phyloP scores from a whole-genome alignment of 495 filamentous ascomycete genomes.

The Aspergillus ostianus region DNA sequence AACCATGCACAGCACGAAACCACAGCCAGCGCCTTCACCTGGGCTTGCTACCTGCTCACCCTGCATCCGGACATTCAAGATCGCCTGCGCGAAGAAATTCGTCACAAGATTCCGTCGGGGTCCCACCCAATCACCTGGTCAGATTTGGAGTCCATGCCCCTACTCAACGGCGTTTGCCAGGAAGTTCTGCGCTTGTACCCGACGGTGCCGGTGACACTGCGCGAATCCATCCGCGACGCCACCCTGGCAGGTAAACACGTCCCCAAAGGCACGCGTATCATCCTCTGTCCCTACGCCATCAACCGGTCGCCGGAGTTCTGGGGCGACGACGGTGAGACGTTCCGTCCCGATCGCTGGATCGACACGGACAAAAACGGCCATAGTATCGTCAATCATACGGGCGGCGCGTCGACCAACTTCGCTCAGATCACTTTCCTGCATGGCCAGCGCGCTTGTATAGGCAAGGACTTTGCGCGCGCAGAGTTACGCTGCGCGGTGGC shows the following conservation, averaged over 20 bases:
- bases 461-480: slow-evolving; percentile 48
- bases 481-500: slow-evolving; percentile 39
- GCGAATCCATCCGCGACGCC: slow-evolving; percentile 46
- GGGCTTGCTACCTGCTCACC: slow-evolving; percentile 50
- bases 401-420: slow-evolving; percentile 45
- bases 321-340: slow-evolving; percentile 40
- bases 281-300: slow-evolving; percentile 44
- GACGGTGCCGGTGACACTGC: slow-evolving; percentile 50
- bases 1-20: slow-evolving; percentile 44
- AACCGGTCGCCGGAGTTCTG: slow-evolving; percentile 41
- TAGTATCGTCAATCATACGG: slow-evolving; percentile 29
- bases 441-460: slow-evolving; percentile 49
- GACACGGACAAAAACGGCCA: slow-evolving; percentile 36
- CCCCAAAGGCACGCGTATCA: slow-evolving; percentile 43
- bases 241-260: slow-evolving; percentile 42
- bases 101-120: slow-evolving; percentile 34
- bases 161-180: slow-evolving; percentile 52
- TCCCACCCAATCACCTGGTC: slow-evolving; percentile 27
- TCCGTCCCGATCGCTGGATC: slow-evolving; percentile 50
- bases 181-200: slow-evolving; percentile 51
- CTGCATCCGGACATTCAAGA: slow-evolving; percentile 46
- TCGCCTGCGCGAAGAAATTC: slow-evolving; percentile 48
- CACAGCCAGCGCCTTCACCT: slow-evolving; percentile 52
- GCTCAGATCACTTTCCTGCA: slow-evolving; percentile 50
- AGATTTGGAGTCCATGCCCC: slow-evolving; percentile 49